Base-by-base conservation (phyloP, 805 yeast species). In the Candida orba region DNA sequence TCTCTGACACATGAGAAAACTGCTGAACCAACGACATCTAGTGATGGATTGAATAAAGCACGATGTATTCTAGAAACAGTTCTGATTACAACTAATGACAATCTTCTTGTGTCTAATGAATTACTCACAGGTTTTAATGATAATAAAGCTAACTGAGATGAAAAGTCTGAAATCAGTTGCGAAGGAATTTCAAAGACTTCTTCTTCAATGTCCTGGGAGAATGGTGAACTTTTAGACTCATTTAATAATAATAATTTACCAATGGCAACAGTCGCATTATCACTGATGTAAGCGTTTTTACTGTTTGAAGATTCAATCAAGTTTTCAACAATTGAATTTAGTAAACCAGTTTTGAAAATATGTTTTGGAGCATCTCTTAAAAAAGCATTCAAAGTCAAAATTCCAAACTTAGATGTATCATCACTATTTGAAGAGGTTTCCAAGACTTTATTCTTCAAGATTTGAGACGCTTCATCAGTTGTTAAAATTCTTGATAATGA, bases 1-100 rank as follows among this genome's bases (percentile, higher is more conserved):
- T 90, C 96, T 51, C 99, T 73, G 34, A 91, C 82, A 60, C 93
- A 81, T 0, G 82, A 68, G 60, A 91, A 91, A 2, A 89, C 80
- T 12, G 86, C 70, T 13, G 93, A 87, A 4, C 75, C 86, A 41
- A 91, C 54, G 0, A 64, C 48, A 51, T 79, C 79, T 49, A 76
- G 66, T 53, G 72, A 68, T 12, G 83, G 79, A 44, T 66, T 64
- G 39, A 86, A 65, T 22, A 76, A 63, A 1, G 69, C 72, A 50
- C 69, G 75, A 46, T 81, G 76, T 54, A 69, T 65, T 56, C 95
- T 73, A 1, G 88, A 80, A 36, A 84, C 69, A 0, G 96, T 87
- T 58, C 96, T 72, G 23, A 84, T 51, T 6, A 81, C 83, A 12
- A 87, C 87, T 48, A 91, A 68, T 3, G 95, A 67, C 48, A 89